phyloP scores from a whole-genome alignment of 768 basidiomycete genomes.

The Hericium erinaceus region DNA sequence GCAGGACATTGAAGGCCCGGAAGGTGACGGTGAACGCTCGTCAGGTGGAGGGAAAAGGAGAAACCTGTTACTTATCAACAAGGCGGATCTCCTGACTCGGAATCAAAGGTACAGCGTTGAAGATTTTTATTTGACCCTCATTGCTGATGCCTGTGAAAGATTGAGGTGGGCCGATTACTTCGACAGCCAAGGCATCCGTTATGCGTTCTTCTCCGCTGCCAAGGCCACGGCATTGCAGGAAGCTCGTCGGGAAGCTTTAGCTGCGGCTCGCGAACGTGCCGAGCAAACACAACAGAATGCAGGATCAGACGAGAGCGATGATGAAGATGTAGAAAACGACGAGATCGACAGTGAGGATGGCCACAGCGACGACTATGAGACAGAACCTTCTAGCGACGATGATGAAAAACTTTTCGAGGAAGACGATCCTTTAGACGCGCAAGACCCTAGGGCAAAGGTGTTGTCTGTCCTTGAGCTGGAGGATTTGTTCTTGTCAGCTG shows the following conservation, averaged over 20 bases:
- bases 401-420: slow-evolving; percentile 46
- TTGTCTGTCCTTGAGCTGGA: slow-evolving; percentile 85
- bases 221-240: slow-evolving; percentile 81
- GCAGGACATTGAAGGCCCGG: slow-evolving; percentile 69
- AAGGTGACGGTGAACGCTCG: slow-evolving; percentile 78
- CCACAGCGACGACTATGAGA: slow-evolving; percentile 23
- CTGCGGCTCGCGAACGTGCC: slow-evolving; percentile 1
- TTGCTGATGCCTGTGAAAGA: slow-evolving; percentile 29
- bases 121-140: not conserved
- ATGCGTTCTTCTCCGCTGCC: slow-evolving; percentile 90
- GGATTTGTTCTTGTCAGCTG: slow-evolving; percentile 59
- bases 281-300: not conserved
- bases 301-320: slow-evolving; percentile 5
- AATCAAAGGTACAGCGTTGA: slow-evolving; percentile 63
- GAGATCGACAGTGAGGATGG: slow-evolving; percentile 5
- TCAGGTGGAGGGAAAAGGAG: slow-evolving; percentile 65
- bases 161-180: slow-evolving; percentile 89
- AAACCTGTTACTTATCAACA: slow-evolving; percentile 86
- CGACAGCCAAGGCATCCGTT: slow-evolving; percentile 61
- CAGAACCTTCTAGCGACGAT: slow-evolving; percentile 26
- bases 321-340: slow-evolving; percentile 17
- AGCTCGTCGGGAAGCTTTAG: slow-evolving; percentile 44
- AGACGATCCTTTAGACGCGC: slow-evolving; percentile 33
- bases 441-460: slow-evolving; percentile 65
- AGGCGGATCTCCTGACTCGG: slow-evolving; percentile 83